Evolutionary conservation across 345 rosid species (phyloP).

Genomic region (Trapa bicornis): DNA sequence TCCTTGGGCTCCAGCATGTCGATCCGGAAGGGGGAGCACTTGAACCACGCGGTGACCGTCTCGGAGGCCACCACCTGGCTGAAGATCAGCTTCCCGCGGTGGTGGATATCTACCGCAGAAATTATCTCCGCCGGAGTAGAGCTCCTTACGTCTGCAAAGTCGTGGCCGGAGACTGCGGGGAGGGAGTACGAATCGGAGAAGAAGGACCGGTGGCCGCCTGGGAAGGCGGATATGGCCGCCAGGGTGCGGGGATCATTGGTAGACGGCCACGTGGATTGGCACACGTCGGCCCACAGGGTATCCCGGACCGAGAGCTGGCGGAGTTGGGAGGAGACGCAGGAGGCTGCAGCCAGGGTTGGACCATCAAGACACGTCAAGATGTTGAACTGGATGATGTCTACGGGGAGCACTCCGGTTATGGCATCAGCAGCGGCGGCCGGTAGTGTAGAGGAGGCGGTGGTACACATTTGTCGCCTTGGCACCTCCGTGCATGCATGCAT

Average conservation of each 20-base stretch:
- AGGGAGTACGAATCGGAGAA: constrained; percentile 47
- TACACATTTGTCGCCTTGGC: too few species aligned
- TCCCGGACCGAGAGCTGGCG: constrained; percentile 31
- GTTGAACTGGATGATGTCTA: constrained; percentile 45
- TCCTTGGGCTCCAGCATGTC: constrained; percentile 61
- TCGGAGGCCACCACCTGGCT: constrained; percentile 47
- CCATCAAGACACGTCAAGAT: constrained; percentile 67
- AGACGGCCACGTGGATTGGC: constrained; percentile 69
- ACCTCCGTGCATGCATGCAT: too few species aligned
- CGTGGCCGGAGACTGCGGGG: not conserved
- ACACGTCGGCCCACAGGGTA: constrained; percentile 41
- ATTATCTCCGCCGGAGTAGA: constrained; percentile 20
- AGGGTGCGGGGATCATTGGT: constrained; percentile 22
- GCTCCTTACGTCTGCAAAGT: not conserved
- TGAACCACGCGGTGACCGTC: constrained; percentile 53
- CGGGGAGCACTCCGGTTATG: constrained; percentile 16
- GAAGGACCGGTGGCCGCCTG: constrained; percentile 45
- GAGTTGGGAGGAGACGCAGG: constrained; percentile 43
- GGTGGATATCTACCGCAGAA: constrained; percentile 59
- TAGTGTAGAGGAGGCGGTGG: not conserved
- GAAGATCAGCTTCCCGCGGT: constrained; percentile 28
- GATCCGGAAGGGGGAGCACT: constrained; percentile 55
- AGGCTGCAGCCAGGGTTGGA: constrained; percentile 39
- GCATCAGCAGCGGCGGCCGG: not conserved
- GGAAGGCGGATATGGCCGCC: constrained; percentile 25